phyloP scores from a whole-genome alignment of 176 grass and related monocot genomes.

The Paspalum notatum region DNA sequence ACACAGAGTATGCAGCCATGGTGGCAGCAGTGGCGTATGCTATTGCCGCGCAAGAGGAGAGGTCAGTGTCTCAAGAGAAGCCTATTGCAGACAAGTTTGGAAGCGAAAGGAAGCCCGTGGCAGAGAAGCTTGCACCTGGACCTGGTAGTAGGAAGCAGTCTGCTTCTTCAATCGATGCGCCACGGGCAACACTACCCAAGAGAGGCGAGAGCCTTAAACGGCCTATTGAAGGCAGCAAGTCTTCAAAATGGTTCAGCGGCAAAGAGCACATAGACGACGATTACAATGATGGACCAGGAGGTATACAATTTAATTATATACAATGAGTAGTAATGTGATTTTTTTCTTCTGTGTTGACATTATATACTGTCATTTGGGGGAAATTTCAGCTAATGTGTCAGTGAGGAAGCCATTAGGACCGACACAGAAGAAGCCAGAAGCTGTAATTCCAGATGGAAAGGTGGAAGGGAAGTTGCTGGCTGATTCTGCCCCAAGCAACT shows the following conservation, averaged over 20 bases:
- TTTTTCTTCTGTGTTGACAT: neutral
- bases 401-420: slow-evolving; percentile 34
- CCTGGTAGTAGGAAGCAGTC: neutral
- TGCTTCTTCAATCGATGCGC: neutral
- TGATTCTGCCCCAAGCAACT: slow-evolving; percentile 23
- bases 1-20: slow-evolving; percentile 46
- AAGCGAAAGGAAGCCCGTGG: slow-evolving; percentile 27
- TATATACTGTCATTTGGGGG: neutral
- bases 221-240: slow-evolving; percentile 46
- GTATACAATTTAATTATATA: slow-evolving; percentile 27
- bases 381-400: slow-evolving; percentile 47
- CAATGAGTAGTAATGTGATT: too few species aligned
- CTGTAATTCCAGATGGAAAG: slow-evolving; percentile 2
- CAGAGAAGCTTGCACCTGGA: neutral
- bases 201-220: slow-evolving; percentile 54
- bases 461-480: slow-evolving; percentile 22
- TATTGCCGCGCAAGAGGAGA: slow-evolving; percentile 49
- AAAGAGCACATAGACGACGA: slow-evolving; percentile 50
- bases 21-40: slow-evolving; percentile 77
- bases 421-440: neutral
- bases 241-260: slow-evolving; percentile 53
- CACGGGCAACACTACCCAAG: slow-evolving; percentile 10
- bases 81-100: neutral
- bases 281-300: slow-evolving; percentile 44
- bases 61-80: slow-evolving; percentile 25